Percentiles rank a stretch among this genome's conserved stretches.
Evolutionary conservation across 345 rosid genomes (phyloP).

Genomic region (Aegle marmelos): DNA sequence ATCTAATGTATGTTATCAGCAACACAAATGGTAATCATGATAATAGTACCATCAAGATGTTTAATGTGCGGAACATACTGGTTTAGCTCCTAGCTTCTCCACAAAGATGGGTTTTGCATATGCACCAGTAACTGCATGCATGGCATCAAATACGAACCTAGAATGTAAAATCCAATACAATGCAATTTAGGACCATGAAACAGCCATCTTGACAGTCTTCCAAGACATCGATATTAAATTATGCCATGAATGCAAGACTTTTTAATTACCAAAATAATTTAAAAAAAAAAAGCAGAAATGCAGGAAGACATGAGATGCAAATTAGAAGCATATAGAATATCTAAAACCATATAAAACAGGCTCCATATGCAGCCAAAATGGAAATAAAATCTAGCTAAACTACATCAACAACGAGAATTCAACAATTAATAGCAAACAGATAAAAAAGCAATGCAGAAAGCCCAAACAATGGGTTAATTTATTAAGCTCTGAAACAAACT

Average conservation of each 20-base stretch:
- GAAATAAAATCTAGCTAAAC: conserved; percentile 1
- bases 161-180: conserved; percentile 10
- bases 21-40: conserved; percentile 9
- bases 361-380: background rate
- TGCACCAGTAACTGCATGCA: conserved; percentile 97
- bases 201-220: background rate
- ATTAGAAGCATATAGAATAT: background rate
- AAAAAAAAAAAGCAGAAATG: background rate
- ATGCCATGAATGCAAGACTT: background rate
- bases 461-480: background rate
- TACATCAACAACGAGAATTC: background rate
- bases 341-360: background rate
- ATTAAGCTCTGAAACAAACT: too few relatives aligned
- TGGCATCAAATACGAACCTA: conserved; percentile 89
- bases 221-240: conserved; percentile 1
- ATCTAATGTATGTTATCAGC: conserved; percentile 24
- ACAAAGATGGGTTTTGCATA: conserved; percentile 93
- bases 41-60: conserved; percentile 14
- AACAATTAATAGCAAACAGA: background rate
- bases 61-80: conserved; percentile 36
- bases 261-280: background rate
- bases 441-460: background rate
- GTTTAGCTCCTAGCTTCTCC: conserved; percentile 73
- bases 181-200: background rate
- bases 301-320: background rate